phyloP scores from a whole-genome alignment of 1,284 basidiomycete species.

The Porogramme epimiltina region DNA sequence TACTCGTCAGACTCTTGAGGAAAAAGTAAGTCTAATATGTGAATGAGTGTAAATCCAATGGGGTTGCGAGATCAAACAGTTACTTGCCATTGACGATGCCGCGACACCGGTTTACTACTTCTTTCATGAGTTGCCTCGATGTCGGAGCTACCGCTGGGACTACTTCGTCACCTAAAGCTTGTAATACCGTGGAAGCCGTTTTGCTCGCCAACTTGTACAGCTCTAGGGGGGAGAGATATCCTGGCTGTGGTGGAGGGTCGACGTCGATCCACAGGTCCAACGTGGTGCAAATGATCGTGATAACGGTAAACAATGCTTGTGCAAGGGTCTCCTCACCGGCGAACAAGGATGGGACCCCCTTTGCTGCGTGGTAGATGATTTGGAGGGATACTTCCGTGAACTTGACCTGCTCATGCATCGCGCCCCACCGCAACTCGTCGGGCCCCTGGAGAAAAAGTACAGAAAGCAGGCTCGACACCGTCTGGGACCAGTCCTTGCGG shows the following conservation, averaged over 20 bases:
- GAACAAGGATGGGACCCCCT: slow-evolving; percentile 53
- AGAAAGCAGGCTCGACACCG: slow-evolving; percentile 2
- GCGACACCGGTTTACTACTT: slow-evolving; percentile 44
- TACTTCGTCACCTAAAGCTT: slow-evolving; percentile 40
- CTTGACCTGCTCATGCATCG: slow-evolving; percentile 57
- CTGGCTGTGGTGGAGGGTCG: slow-evolving; percentile 36
- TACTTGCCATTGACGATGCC: slow-evolving; percentile 17
- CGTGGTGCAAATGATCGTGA: slow-evolving; percentile 54
- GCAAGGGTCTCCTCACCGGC: slow-evolving; percentile 44
- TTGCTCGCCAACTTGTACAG: slow-evolving; percentile 39
- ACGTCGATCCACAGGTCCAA: slow-evolving; percentile 61
- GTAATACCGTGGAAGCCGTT: slow-evolving; percentile 38
- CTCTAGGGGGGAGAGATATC: slow-evolving; percentile 40
- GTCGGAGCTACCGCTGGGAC: slow-evolving; percentile 18
- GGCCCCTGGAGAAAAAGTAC: slow-evolving; percentile 45
- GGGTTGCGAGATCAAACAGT: too few relatives aligned
- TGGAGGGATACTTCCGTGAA: slow-evolving; percentile 56
- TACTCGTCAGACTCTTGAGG: background rate
- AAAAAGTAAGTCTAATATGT: slow-evolving; percentile 7
- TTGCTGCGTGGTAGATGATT: slow-evolving; percentile 50
- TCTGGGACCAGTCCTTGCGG: slow-evolving; percentile 10
- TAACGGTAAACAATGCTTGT: slow-evolving; percentile 47
- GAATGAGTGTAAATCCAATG: background rate
- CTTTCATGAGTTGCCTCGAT: slow-evolving; percentile 45
- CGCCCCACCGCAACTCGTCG: slow-evolving; percentile 47